Percentiles rank a stretch among this genome's conserved stretches.
Evolutionary conservation across 306 rosid species (phyloP).

Genomic region (Casuarina cunninghamiana): DNA sequence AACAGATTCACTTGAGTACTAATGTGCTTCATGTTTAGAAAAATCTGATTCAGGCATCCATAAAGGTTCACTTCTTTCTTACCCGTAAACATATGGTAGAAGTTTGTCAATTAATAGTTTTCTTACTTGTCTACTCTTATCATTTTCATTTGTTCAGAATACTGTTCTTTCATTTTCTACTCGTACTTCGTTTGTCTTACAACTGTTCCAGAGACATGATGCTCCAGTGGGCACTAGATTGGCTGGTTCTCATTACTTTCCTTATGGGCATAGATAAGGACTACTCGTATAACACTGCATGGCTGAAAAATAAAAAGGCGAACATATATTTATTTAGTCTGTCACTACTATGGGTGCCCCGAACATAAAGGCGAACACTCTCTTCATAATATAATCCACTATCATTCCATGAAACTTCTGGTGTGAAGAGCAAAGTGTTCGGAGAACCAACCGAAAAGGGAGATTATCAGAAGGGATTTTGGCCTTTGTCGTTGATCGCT

Average conservation of each 20-base stretch:
- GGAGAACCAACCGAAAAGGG: too few species aligned
- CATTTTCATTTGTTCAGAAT: not conserved
- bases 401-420: not conserved
- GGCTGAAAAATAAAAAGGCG: too few species aligned
- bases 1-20: too few species aligned
- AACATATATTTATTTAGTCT: too few species aligned
- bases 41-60: too few species aligned
- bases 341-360: not conserved
- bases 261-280: conserved; percentile 6
- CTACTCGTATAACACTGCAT: too few species aligned
- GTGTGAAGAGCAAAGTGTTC: not conserved
- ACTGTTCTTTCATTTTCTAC: not conserved
- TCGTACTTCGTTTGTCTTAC: conserved; percentile 6
- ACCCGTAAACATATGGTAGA: too few species aligned
- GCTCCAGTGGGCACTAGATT: conserved; percentile 44
- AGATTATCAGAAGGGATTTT: not conserved
- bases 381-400: not conserved
- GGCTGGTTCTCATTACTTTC: conserved; percentile 35
- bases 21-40: too few species aligned
- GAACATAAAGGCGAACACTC: not conserved
- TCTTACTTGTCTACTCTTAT: not conserved
- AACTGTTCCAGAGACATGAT: conserved; percentile 24
- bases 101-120: too few species aligned
- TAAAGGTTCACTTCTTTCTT: too few species aligned
- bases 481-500: not conserved